A percentile compares a stretch with the other conserved stretches of the same genome.
phyloP scores from a whole-genome alignment of 2,329 filamentous ascomycete genomes.

The Ophidiomyces ophidiicola region DNA sequence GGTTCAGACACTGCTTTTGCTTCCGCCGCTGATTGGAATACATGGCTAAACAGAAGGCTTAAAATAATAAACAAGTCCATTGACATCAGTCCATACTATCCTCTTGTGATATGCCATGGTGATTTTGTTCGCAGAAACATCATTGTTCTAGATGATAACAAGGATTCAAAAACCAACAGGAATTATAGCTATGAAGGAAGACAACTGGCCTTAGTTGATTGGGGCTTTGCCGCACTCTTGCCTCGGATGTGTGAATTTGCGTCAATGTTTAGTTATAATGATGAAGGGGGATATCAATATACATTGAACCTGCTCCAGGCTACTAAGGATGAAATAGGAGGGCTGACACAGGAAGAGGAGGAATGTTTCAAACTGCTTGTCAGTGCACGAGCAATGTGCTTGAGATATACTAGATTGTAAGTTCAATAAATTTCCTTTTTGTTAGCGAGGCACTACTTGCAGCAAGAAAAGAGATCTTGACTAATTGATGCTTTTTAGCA shows the following conservation, averaged over 20 bases:
- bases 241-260: not conserved
- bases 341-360: not conserved
- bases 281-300: not conserved
- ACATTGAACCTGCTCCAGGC: not conserved
- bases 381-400: not conserved
- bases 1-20: conserved; percentile 13
- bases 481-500: too few species aligned
- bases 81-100: conserved; percentile 15
- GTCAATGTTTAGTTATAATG: not conserved
- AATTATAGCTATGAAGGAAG: not conserved
- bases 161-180: too few species aligned
- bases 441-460: too few species aligned
- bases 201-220: not conserved
- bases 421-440: too few species aligned
- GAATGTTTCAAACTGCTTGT: not conserved
- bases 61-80: conserved; percentile 15
- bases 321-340: not conserved
- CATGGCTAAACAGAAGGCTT: conserved; percentile 14
- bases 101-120: conserved; percentile 21
- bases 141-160: conserved; percentile 18
- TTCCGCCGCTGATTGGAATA: conserved; percentile 12
- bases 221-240: not conserved
- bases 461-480: too few species aligned
- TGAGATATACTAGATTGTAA: not conserved
- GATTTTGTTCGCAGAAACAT: conserved; percentile 21